Conservation (phyloP, 805 yeast species). For the Zygoascus ofunaensis region DNA sequence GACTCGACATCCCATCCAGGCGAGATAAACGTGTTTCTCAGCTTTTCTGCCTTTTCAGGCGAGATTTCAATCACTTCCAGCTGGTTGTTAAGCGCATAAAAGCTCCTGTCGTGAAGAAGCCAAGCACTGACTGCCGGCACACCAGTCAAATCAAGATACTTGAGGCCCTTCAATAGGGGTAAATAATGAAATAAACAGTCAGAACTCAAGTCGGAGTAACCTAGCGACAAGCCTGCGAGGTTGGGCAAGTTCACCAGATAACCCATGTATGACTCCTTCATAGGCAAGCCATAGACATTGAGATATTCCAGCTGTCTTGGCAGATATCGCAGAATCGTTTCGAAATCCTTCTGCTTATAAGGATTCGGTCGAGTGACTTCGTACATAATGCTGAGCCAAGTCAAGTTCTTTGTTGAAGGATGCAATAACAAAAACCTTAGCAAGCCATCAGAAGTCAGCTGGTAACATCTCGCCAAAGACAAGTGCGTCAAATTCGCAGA, state of each 20-base stretch:
- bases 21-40: slow-evolving; percentile 23
- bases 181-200: slow-evolving; percentile 21
- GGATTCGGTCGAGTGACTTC: slow-evolving; percentile 56
- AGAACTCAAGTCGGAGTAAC: slow-evolving; percentile 22
- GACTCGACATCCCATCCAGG: slow-evolving; percentile 30
- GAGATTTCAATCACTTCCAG: slow-evolving; percentile 56
- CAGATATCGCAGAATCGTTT: slow-evolving; percentile 37
- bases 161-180: slow-evolving; percentile 29
- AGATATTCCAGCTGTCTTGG: slow-evolving; percentile 38
- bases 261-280: slow-evolving; percentile 31
- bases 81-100: slow-evolving; percentile 39
- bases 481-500: slow-evolving; percentile 62
- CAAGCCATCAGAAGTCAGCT: slow-evolving; percentile 62
- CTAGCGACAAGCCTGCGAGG: slow-evolving; percentile 27
- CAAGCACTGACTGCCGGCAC: slow-evolving; percentile 51
- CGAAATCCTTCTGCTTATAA: slow-evolving; percentile 40
- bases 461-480: slow-evolving; percentile 55
- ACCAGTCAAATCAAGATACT: slow-evolving; percentile 58
- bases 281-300: slow-evolving; percentile 59
- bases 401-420: slow-evolving; percentile 50
- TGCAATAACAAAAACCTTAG: slow-evolving; percentile 62
- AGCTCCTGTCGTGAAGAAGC: slow-evolving; percentile 42
- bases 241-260: slow-evolving; percentile 16
- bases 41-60: slow-evolving; percentile 20
- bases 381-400: slow-evolving; percentile 60